A percentile compares a stretch with the other conserved stretches of the same genome.
Conservation (phyloP, 108 stramenopile species). For the Poteriospumella lacustris region DNA sequence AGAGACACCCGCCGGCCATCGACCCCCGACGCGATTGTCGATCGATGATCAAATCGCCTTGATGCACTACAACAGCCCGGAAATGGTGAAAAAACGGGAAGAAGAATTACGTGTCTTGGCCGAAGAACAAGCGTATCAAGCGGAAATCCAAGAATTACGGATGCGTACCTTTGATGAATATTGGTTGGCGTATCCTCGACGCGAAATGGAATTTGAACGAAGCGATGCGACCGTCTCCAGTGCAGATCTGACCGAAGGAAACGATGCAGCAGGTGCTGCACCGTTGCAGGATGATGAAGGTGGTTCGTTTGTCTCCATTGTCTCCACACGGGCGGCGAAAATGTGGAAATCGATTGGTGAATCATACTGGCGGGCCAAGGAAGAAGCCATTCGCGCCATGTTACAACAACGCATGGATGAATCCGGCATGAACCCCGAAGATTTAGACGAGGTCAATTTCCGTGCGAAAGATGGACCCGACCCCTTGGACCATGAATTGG, state of each 20-base stretch:
- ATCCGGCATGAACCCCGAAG: background rate
- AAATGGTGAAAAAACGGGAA: background rate
- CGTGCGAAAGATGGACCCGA: background rate
- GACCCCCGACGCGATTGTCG: too few relatives aligned
- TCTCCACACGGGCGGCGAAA: background rate
- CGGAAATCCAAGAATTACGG: background rate
- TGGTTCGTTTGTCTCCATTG: background rate
- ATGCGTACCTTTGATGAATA: background rate
- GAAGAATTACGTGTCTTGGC: background rate
- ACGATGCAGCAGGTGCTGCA: background rate
- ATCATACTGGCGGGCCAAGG: background rate
- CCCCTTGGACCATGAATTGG: background rate
- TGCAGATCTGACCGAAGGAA: background rate
- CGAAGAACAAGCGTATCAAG: background rate
- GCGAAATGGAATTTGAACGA: background rate
- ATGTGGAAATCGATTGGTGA: constrained; percentile 5
- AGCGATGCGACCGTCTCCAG: background rate
- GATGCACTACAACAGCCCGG: background rate
- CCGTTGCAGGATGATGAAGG: background rate
- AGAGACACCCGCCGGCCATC: too few relatives aligned
- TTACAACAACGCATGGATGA: background rate
- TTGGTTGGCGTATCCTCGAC: background rate
- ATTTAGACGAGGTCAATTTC: background rate
- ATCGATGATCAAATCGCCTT: background rate
- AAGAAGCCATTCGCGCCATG: background rate